Evolutionary conservation across 2,329 filamentous ascomycete species (phyloP).

Genomic region (Immersiporthe knoxdaviesiana): DNA sequence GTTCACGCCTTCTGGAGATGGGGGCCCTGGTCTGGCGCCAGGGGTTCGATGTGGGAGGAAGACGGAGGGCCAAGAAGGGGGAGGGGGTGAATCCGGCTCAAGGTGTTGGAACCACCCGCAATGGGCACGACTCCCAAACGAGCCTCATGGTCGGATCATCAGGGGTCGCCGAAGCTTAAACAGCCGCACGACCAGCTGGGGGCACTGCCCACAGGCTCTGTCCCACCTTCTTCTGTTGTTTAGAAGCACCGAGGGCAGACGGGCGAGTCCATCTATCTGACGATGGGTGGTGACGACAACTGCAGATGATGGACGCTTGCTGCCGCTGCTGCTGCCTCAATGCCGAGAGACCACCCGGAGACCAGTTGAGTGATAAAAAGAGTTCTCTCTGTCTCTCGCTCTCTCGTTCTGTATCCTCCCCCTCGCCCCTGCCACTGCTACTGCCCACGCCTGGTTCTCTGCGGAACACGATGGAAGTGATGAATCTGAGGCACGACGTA

Average conservation of each 20-base stretch:
- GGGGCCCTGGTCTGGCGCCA: slow-evolving; percentile 16
- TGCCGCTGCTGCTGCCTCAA: not conserved
- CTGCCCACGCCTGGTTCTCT: not conserved
- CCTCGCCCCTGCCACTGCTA: not conserved
- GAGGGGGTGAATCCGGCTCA: slow-evolving; percentile 19
- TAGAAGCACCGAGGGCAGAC: slow-evolving; percentile 6
- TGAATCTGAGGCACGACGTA: not conserved
- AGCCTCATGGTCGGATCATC: slow-evolving; percentile 25
- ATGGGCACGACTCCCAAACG: slow-evolving; percentile 25
- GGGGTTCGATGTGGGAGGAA: slow-evolving; percentile 12
- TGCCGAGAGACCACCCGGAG: slow-evolving; percentile 1
- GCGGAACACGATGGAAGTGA: not conserved
- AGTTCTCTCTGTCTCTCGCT: not conserved
- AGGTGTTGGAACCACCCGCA: slow-evolving; percentile 14
- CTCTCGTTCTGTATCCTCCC: not conserved
- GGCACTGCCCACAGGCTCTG: slow-evolving; percentile 14
- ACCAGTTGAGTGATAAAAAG: not conserved
- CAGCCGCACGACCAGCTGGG: slow-evolving; percentile 9
- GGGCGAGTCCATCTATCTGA: slow-evolving; percentile 12
- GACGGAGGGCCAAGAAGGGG: slow-evolving; percentile 23
- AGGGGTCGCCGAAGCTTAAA: slow-evolving; percentile 25
- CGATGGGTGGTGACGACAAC: slow-evolving; percentile 17
- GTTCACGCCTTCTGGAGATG: slow-evolving; percentile 15
- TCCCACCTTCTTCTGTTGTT: slow-evolving; percentile 5
- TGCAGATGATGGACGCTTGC: not conserved